Conservation (phyloP, 192 early-diverging fungal genomes). For the Umbelopsis vinacea region DNA sequence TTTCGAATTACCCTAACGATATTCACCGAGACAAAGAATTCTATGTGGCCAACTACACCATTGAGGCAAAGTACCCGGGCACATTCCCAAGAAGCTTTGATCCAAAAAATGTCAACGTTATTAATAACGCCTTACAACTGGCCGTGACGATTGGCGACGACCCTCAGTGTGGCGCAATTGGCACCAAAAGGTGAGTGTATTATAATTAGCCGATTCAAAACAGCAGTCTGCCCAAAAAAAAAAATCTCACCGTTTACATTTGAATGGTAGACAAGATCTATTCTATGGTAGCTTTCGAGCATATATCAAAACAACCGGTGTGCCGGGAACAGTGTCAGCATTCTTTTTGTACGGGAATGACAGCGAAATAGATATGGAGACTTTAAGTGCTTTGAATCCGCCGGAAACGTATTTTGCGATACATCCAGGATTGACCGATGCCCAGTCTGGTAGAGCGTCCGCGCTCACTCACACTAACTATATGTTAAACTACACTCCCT, state of each 20-base stretch:
- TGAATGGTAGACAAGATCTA: slow-evolving; percentile 8
- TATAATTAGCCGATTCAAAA: no score
- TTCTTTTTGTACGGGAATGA: slow-evolving; percentile 28
- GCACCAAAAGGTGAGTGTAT: slow-evolving; percentile 24
- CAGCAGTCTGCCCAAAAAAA: no score
- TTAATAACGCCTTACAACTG: slow-evolving; percentile 8
- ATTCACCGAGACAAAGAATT: slow-evolving; percentile 12
- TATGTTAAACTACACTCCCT: not conserved
- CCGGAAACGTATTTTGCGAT: slow-evolving; percentile 34
- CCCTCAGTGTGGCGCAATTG: slow-evolving; percentile 15
- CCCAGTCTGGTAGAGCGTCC: slow-evolving; percentile 25
- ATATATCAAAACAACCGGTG: slow-evolving; percentile 8
- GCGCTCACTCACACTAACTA: slow-evolving; percentile 28
- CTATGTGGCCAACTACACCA: slow-evolving; percentile 26
- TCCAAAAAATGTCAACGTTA: slow-evolving; percentile 18
- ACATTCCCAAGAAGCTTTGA: slow-evolving; percentile 11
- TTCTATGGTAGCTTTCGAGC: slow-evolving; percentile 34
- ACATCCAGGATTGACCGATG: slow-evolving; percentile 25
- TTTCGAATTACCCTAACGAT: not conserved
- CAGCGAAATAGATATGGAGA: slow-evolving; percentile 37
- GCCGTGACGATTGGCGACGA: slow-evolving; percentile 12
- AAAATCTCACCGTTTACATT: not conserved
- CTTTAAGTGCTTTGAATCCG: slow-evolving; percentile 24
- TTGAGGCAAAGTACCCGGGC: slow-evolving; percentile 22
- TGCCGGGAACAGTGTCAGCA: slow-evolving; percentile 25